Evolutionary conservation across 805 yeast species (phyloP).

Genomic region (Lipomyces starkeyi): DNA sequence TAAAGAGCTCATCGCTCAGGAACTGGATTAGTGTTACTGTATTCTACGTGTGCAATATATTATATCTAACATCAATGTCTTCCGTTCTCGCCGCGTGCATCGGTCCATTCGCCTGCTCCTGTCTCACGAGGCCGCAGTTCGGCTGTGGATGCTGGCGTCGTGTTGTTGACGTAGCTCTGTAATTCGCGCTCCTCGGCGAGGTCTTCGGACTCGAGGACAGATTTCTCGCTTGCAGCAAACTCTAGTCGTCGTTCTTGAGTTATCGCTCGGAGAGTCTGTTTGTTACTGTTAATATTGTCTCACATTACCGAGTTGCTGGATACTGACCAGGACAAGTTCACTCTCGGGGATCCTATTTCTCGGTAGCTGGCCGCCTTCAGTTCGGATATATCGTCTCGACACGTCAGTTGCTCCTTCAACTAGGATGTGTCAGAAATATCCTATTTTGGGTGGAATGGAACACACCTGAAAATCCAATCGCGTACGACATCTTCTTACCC

Average conservation of each 20-base stretch:
- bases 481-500: slow-evolving; percentile 94
- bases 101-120: slow-evolving; percentile 79
- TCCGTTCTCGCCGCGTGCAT: slow-evolving; percentile 82
- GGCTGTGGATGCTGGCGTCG: slow-evolving; percentile 22
- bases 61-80: slow-evolving; percentile 7
- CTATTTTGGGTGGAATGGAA: not conserved
- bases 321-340: slow-evolving; percentile 45
- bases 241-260: slow-evolving; percentile 48
- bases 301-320: not conserved
- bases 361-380: slow-evolving; percentile 52
- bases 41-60: not conserved
- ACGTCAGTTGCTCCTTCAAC: slow-evolving; percentile 69
- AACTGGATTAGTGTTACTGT: not conserved
- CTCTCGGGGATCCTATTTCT: slow-evolving; percentile 54
- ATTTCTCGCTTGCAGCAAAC: slow-evolving; percentile 48
- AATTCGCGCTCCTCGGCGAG: slow-evolving; percentile 47
- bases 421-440: not conserved
- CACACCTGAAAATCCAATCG: slow-evolving; percentile 64
- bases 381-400: slow-evolving; percentile 65
- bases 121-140: slow-evolving; percentile 64
- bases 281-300: not conserved
- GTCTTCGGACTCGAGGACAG: slow-evolving; percentile 49
- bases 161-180: slow-evolving; percentile 14
- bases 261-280: slow-evolving; percentile 44
- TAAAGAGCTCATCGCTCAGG: not conserved